Conservation (phyloP, 768 basidiomycete species). For the Serendipita sp. region DNA sequence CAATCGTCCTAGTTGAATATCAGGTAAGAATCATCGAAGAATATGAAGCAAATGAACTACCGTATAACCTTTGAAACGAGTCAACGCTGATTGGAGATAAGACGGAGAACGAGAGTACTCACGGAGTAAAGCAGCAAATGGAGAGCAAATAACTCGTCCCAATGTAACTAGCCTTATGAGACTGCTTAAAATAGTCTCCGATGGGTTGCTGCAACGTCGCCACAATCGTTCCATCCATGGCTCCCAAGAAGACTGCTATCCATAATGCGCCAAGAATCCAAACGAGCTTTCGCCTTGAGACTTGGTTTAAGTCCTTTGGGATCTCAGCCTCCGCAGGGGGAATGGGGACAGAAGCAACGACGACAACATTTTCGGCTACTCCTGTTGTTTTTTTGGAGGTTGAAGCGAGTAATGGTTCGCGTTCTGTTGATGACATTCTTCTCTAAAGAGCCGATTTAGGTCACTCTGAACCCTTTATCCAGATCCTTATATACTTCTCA, state of each 20-base stretch:
- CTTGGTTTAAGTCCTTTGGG: constrained; percentile 1
- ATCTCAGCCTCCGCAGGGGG: background rate
- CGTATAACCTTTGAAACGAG: background rate
- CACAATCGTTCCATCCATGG: constrained; percentile 82
- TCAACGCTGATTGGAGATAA: constrained; percentile 17
- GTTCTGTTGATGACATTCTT: too few species aligned
- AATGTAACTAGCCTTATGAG: constrained; percentile 58
- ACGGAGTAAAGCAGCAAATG: constrained; percentile 77
- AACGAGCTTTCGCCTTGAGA: constrained; percentile 16
- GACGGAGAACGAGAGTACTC: constrained; percentile 31
- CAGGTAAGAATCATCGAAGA: constrained; percentile 13
- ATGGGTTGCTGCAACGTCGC: constrained; percentile 74
- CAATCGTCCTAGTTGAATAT: constrained; percentile 42
- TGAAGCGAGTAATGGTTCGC: too few species aligned
- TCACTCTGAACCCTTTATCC: too few species aligned
- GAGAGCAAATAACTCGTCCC: constrained; percentile 78
- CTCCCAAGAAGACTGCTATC: constrained; percentile 71
- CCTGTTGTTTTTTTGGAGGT: too few species aligned
- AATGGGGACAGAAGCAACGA: background rate
- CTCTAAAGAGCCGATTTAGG: too few species aligned
- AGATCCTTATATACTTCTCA: too few species aligned
- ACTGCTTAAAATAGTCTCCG: constrained; percentile 68
- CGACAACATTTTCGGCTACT: too few species aligned
- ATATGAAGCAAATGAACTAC: background rate
- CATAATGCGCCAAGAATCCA: constrained; percentile 68